These are phyloP conservation scores for Massariosphaeria phaeospora DNA, from an alignment of 495 filamentous ascomycete genomes.

Conservation along the genomic window DNA sequence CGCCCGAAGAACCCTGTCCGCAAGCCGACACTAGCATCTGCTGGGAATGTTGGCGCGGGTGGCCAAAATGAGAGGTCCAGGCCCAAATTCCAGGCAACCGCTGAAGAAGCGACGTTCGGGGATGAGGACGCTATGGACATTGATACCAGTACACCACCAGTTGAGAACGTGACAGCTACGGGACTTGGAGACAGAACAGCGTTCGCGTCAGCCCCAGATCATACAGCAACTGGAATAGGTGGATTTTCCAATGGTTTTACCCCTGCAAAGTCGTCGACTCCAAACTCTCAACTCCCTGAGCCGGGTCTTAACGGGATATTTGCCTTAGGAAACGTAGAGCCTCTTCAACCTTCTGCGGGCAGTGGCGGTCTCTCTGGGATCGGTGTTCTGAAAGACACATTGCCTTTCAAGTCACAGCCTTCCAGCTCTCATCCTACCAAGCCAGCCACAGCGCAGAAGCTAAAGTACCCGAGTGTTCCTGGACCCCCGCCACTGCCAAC, in stretches of 20 bases:
- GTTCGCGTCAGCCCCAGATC: neutral
- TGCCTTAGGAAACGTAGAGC: slow-evolving; percentile 46
- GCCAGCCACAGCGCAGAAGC: slow-evolving; percentile 37
- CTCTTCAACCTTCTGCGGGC: slow-evolving; percentile 52
- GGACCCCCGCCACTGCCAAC: slow-evolving; percentile 47
- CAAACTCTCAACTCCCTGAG: neutral
- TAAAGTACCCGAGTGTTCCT: slow-evolving; percentile 61
- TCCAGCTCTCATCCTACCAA: slow-evolving; percentile 46
- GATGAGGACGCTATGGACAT: slow-evolving; percentile 43
- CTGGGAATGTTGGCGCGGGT: slow-evolving; percentile 12
- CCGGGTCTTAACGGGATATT: slow-evolving; percentile 14
- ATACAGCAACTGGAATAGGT: neutral
- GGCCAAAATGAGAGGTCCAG: slow-evolving; percentile 13
- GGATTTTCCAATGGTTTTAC: neutral
- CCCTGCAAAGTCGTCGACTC: neutral
- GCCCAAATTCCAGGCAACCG: slow-evolving; percentile 14
- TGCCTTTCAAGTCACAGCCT: slow-evolving; percentile 69
- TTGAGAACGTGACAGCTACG: slow-evolving; percentile 1
- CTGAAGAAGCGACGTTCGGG: slow-evolving; percentile 17
- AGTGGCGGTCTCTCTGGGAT: slow-evolving; percentile 56
- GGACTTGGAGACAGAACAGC: neutral
- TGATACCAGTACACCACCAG: slow-evolving; percentile 28
- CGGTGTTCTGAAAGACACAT: slow-evolving; percentile 57
- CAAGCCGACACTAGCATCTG: slow-evolving; percentile 17
- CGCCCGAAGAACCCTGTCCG: slow-evolving; percentile 4